A percentile compares a stretch with the other conserved stretches of the same genome.
Evolutionary conservation across 2,329 filamentous ascomycete species (phyloP).

Genomic region (Rhinocladiella mackenziei): DNA sequence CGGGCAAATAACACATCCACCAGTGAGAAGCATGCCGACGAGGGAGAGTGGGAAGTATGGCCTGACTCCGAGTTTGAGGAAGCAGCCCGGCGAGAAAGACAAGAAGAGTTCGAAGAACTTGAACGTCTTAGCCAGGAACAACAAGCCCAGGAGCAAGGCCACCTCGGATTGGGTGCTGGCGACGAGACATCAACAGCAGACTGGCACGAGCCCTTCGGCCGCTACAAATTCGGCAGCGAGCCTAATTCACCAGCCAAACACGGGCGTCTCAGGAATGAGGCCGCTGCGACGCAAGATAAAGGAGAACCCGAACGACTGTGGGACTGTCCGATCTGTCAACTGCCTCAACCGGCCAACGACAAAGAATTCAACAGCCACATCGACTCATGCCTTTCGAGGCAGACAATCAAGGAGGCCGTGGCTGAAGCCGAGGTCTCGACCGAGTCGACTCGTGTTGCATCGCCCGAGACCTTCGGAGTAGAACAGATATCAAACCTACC

Average conservation of each 20-base stretch:
- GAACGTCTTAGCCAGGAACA: slow-evolving; percentile 61
- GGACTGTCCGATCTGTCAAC: slow-evolving; percentile 84
- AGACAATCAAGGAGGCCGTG: slow-evolving; percentile 79
- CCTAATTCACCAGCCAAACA: slow-evolving; percentile 24
- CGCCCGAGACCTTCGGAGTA: slow-evolving; percentile 3
- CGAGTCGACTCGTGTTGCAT: slow-evolving; percentile 4
- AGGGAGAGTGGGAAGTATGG: slow-evolving; percentile 62
- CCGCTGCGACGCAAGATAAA: background rate
- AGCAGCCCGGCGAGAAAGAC: slow-evolving; percentile 56
- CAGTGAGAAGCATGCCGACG: slow-evolving; percentile 38
- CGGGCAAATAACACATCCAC: slow-evolving; percentile 23
- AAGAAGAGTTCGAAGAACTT: slow-evolving; percentile 59
- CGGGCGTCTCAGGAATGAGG: slow-evolving; percentile 12
- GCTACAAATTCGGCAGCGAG: slow-evolving; percentile 28
- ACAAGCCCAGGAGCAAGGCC: slow-evolving; percentile 26
- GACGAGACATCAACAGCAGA: slow-evolving; percentile 18
- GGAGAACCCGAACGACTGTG: slow-evolving; percentile 46
- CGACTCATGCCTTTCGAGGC: slow-evolving; percentile 80
- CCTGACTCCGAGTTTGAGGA: slow-evolving; percentile 64
- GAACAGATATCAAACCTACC: background rate
- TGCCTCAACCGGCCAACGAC: slow-evolving; percentile 74
- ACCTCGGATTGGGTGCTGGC: background rate
- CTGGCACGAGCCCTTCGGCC: slow-evolving; percentile 30
- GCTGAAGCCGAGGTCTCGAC: slow-evolving; percentile 31
- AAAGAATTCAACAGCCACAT: slow-evolving; percentile 83